Evolutionary conservation across 768 basidiomycete species (phyloP), one percentile per base, ranked within the genome.

Genomic region (Cystofilobasidium bisporidii): DNA sequence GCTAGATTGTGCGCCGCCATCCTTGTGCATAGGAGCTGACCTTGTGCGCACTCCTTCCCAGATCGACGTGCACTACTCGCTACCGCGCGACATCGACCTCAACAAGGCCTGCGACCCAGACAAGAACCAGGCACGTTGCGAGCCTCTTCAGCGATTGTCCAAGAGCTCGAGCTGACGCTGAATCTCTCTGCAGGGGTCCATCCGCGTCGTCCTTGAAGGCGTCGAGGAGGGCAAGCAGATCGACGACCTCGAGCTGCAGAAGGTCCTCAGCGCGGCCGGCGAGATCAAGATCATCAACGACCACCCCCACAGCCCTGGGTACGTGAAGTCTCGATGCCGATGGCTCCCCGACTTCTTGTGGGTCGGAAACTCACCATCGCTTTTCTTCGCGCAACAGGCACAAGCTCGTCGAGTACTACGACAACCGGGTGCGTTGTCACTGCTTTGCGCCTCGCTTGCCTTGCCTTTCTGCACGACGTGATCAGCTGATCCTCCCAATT

Each of bases 51-150:
- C 5, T 57, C 15, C 20, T 33, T 33, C 9, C 8, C 74, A 96
- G 94, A 98, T 98, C 76, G 96, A 99, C 79, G 93, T 99, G 0
- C 96, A 99, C 76, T 99, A 92, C 79, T 94, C 91, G 32, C 79
- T 98, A 33, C 96, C 96, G 15, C 86, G 89, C 70, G 89, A 89
- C 72, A 89, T 96, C 64, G 84, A 88, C 70, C 77, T 80, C 72
- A 82, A 82, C 73, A 83, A 83, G 64, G 69, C 73, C 45, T 80
- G 79, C 63, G 85, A 82, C 70, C 81, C 86, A 57, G 91, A 93
- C 62, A 92, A 87, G 77, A 90, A 89, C 75, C 91, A 93, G 78
- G 91, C 87, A 8, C 41, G 26, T 57, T 50, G n/a, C n/a, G n/a
- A n/a, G n/a, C n/a, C n/a, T n/a, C n/a, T n/a, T n/a, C n/a, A n/a